Evolutionary conservation across 139 green algal species (phyloP).

Genomic region (Chlorella ohadii): DNA sequence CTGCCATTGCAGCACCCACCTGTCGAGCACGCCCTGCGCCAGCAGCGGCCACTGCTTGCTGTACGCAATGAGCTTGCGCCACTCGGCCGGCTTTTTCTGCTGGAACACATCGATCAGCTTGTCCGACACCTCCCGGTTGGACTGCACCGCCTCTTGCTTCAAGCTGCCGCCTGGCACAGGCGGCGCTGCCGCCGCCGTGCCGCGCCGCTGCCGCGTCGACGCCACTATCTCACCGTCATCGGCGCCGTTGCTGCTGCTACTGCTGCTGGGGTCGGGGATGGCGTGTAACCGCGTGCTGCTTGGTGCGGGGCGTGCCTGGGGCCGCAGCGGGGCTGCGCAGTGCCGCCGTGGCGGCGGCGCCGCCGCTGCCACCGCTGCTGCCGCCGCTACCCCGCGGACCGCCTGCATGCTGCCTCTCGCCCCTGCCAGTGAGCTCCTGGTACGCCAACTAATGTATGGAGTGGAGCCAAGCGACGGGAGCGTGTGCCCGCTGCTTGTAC

Average conservation of each 20-base stretch:
- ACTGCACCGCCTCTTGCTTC: slow-evolving; percentile 31
- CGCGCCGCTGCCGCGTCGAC: slow-evolving; percentile 10
- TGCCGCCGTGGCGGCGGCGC: not conserved
- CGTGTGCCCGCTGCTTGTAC: no score
- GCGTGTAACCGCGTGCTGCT: not conserved
- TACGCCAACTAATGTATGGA: no score
- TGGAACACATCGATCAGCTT: slow-evolving; percentile 72
- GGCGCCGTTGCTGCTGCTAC: not conserved
- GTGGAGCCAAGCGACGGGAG: no score
- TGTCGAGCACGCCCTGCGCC: slow-evolving; percentile 53
- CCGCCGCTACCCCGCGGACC: not conserved
- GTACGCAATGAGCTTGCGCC: slow-evolving; percentile 71
- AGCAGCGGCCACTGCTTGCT: slow-evolving; percentile 69
- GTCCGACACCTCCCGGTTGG: slow-evolving; percentile 65
- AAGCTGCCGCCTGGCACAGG: not conserved
- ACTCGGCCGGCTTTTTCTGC: slow-evolving; percentile 53
- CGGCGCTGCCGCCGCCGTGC: not conserved
- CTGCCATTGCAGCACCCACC: no score
- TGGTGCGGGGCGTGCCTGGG: not conserved
- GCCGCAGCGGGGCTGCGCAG: not conserved
- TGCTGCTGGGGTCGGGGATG: not conserved
- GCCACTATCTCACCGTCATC: not conserved
- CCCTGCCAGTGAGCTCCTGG: no score
- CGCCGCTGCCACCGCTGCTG: not conserved
- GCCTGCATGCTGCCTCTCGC: no score